Evolutionary conservation across 140 eudicot genomes (phyloP), one percentile per base, ranked within the genome.

Genomic region (Anethum foeniculum): DNA sequence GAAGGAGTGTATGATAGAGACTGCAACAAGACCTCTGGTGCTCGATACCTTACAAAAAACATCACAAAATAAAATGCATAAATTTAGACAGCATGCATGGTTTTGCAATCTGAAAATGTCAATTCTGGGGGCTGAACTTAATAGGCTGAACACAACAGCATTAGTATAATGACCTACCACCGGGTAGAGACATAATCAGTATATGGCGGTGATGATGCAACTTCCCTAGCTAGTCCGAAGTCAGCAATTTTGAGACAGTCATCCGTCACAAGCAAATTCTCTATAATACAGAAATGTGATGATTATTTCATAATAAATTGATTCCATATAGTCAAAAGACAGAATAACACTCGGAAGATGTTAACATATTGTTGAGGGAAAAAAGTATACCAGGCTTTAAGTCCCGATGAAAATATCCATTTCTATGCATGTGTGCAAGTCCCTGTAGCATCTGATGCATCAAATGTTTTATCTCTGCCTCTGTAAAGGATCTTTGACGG

Each of bases 151-250:
- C 36, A 49, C 44, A 68, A 34, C 13, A 74, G 77, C 49, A 58
- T 19, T 15, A 52, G 73, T 39, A 19, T 44, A 80, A 71, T 44
- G 44, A 80, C 93, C 83, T 80, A 95, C 99, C 99, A 95, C 79
- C 99, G 93, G 44, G 99, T 95, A 25, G 99, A 92, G 64, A 95
- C 99, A 80, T 95, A 95, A 78, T 92, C 99, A 69, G 99, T 95
- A 86, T 75, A 95, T 60, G 99, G 99, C 79, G 99, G 97, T 56
- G 78, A 62, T 75, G 99, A 95, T 25, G 92, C 83, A 68, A 95
- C 89, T 87, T 95, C 99, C 82, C 99, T 87, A 80, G 96, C 99
- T 84, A 95, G 89, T 44, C 99, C 99, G 80, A 95, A 92, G 86
- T 95, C 99, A 83, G 97, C 97, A 84, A 95, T 88, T 85, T 95